Percentiles rank a stretch among this genome's conserved stretches.
These are phyloP conservation scores for Ophiostoma pallidulum DNA, from an alignment of 2,329 filamentous ascomycete genomes.

Conservation along the genomic window DNA sequence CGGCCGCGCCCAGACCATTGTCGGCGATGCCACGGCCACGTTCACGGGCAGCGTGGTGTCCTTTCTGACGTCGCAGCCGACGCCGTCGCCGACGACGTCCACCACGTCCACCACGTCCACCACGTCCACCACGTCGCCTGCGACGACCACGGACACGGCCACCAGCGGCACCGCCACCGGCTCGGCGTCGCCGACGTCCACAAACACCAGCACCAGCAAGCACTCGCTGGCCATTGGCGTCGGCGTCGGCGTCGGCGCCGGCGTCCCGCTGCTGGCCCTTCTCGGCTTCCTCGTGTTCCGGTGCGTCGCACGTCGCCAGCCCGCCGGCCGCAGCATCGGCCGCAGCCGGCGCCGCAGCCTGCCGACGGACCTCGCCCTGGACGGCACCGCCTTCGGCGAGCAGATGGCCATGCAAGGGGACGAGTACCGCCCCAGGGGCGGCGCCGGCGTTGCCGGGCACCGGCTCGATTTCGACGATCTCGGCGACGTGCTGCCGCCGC, in stretches of 20 bases:
- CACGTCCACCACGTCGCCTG: background rate
- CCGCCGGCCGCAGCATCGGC: background rate
- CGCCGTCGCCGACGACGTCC: background rate
- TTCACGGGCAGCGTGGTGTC: constrained; percentile 12
- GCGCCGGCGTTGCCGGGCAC: background rate
- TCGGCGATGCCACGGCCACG: constrained; percentile 13
- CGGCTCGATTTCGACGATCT: background rate
- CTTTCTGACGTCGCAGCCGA: constrained; percentile 4
- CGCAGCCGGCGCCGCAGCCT: background rate
- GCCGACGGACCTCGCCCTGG: constrained; percentile 2
- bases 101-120: background rate
- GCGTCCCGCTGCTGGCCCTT: background rate
- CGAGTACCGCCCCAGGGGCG: background rate
- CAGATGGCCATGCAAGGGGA: constrained; percentile 3
- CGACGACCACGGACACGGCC: background rate
- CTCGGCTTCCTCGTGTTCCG: background rate
- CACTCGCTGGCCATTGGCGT: background rate
- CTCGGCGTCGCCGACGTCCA: background rate
- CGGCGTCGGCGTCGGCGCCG: constrained; percentile 7
- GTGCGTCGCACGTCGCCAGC: background rate
- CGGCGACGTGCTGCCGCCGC: constrained; percentile 2
- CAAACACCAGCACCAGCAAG: background rate
- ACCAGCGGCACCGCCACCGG: background rate
- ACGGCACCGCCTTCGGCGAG: constrained; percentile 6
- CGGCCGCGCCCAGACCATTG: constrained; percentile 16